A percentile compares a stretch with the other conserved stretches of the same genome.
phyloP scores from a whole-genome alignment of 75 land plant genomes.

The Sequoia sempervirens region DNA sequence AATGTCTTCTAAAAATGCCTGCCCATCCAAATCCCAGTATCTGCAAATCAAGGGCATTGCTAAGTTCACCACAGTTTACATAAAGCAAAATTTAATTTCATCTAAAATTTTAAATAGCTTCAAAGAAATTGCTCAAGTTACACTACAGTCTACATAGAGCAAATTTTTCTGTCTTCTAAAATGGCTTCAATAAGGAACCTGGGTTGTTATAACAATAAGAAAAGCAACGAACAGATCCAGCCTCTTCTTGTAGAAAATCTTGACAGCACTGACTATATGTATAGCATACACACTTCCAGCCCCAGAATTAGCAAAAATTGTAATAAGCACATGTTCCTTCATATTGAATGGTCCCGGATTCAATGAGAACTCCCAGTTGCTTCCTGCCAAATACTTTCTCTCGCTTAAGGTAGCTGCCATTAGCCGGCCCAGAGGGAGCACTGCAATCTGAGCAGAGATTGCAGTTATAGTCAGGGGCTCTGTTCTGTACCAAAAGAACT shows the following conservation, averaged over 20 bases:
- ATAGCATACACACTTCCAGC: slow-evolving; percentile 52
- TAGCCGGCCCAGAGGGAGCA: slow-evolving; percentile 54
- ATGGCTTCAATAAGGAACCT: slow-evolving; percentile 33
- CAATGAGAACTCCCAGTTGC: slow-evolving; percentile 27
- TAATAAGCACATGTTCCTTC: slow-evolving; percentile 75
- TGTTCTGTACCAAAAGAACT: slow-evolving; percentile 73
- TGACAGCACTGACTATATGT: slow-evolving; percentile 47
- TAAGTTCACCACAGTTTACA: not conserved
- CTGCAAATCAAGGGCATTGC: slow-evolving; percentile 11
- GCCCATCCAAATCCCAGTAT: slow-evolving; percentile 35
- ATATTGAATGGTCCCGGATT: slow-evolving; percentile 69
- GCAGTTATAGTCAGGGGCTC: slow-evolving; percentile 60
- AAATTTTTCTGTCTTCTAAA: not conserved
- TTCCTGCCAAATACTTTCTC: slow-evolving; percentile 32
- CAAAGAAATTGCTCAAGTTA: not conserved
- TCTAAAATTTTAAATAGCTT: not conserved
- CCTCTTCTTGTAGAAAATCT: slow-evolving; percentile 44
- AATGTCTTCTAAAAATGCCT: slow-evolving; percentile 17
- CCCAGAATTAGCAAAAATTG: slow-evolving; percentile 62
- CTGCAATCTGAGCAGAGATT: slow-evolving; percentile 58
- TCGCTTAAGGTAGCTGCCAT: slow-evolving; percentile 44
- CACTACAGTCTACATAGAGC: not conserved
- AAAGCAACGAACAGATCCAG: slow-evolving; percentile 49
- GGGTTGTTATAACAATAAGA: slow-evolving; percentile 63
- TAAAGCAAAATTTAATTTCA: not conserved